Conservation (phyloP, 2,329 filamentous ascomycete genomes). For the Fusarium staphyleae region DNA sequence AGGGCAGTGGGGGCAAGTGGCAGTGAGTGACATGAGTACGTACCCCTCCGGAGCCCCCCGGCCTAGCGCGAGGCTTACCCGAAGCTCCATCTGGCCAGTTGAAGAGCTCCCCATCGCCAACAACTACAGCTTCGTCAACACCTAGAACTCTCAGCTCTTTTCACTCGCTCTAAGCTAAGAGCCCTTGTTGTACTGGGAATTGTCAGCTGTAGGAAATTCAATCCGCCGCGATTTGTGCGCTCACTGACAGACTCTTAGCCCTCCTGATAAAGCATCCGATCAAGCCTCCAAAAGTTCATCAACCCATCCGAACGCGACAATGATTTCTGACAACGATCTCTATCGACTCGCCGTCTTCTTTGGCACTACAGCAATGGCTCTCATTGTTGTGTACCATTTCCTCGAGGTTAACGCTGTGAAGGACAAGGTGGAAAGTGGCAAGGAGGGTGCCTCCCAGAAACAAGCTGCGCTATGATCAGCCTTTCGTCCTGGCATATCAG, state of each 20-base stretch:
- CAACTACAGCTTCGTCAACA: conserved; percentile 8
- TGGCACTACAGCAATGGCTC: conserved; percentile 84
- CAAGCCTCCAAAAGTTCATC: conserved; percentile 2
- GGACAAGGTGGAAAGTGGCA: conserved; percentile 20
- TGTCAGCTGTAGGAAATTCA: conserved; percentile 6
- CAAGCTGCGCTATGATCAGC: conserved; percentile 24
- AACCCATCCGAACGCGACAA: conserved; percentile 55
- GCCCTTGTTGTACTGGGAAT: too few species aligned
- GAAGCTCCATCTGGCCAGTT: conserved; percentile 44
- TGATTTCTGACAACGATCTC: conserved; percentile 94
- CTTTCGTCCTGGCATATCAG: conserved; percentile 5
- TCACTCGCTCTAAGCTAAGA: background rate
- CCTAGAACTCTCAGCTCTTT: background rate
- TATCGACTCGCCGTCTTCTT: conserved; percentile 94
- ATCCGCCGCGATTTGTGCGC: background rate
- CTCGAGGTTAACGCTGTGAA: conserved; percentile 82
- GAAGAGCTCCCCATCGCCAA: conserved; percentile 26
- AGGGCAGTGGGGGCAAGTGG: background rate
- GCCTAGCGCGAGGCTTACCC: conserved; percentile 8
- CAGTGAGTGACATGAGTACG: conserved; percentile 24
- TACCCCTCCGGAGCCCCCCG: conserved; percentile 14
- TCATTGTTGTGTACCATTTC: conserved; percentile 96
- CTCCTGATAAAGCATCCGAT: background rate
- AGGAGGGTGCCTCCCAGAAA: conserved; percentile 25
- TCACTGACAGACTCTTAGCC: conserved; percentile 24